Evolutionary conservation across 768 basidiomycete genomes (phyloP), one percentile per base, ranked within the genome.

Genomic region (Gymnopilus junonius): DNA sequence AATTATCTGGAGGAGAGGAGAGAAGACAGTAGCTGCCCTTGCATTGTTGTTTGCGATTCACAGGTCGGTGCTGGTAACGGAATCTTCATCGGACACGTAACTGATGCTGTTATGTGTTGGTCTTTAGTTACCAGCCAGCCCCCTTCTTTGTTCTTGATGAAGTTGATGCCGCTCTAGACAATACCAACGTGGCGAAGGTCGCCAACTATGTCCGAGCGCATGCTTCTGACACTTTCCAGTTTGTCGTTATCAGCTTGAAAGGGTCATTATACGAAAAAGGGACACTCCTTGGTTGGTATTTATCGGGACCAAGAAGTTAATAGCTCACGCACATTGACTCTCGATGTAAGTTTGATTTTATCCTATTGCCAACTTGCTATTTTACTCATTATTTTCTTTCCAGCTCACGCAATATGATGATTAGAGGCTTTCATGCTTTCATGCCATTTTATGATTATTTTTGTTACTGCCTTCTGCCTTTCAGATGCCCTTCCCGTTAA

Each of bases 101-200:
- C 25, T 31, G 31, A 37, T 23, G 20, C 37, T 7, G 43, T 32
- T 51, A 17, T 37, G 3, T 37, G 29, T n/a, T 37, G 14, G 23
- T 8, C 27, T 23, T 53, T 62, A 96, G 96, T 69, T 98, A 94
- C 74, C 95, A 96, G 73, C 97, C 96, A 0, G 93, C 96, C 3
- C 97, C 96, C 0, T 98, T 98, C 82, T 98, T 99, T 74, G 97
- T 98, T 14, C 83, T 99, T n/a, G 97, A 99, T 71, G 97, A 99
- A 76, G 95, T 97, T 25, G 97, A 99, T 67, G 97, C 97, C 11
- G 97, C 97, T 0, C 83, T 99, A 40, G 97, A 99, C 78, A 97
- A 98, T 74, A 97, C 95, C n/a, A 99, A 99, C 67, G 97, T 98
- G 3, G 93, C 94, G 37, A 94, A 95, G 73, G 88, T 99, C 34